phyloP scores from a whole-genome alignment of 2,329 filamentous ascomycete species.

The Penicillium sp. region DNA sequence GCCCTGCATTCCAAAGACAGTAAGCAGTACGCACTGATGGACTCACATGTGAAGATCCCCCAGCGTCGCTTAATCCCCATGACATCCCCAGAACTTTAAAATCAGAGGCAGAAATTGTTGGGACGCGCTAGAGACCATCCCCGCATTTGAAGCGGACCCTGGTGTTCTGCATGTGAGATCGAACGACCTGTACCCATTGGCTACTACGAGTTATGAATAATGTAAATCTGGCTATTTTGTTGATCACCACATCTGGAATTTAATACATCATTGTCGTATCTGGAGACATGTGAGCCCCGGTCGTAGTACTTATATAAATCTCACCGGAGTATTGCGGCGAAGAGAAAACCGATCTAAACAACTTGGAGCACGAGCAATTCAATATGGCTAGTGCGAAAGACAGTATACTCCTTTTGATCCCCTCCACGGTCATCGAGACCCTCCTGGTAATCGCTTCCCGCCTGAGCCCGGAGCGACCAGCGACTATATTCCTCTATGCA shows the following conservation, averaged over 20 bases:
- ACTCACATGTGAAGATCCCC: conserved; percentile 2
- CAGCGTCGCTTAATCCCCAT: background rate
- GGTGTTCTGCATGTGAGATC: conserved; percentile 8
- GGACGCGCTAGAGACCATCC: conserved; percentile 8
- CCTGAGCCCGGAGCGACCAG: conserved; percentile 7
- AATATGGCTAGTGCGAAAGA: conserved; percentile 10
- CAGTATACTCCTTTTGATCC: conserved; percentile 2
- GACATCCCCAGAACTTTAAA: background rate
- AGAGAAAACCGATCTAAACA: background rate
- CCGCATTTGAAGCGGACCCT: conserved; percentile 6
- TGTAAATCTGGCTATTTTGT: background rate
- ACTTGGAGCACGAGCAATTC: background rate
- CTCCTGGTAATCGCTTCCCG: conserved; percentile 1
- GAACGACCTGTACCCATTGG: background rate
- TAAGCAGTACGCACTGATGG: conserved; percentile 2
- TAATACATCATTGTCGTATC: background rate
- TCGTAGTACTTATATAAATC: background rate
- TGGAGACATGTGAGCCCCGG: background rate
- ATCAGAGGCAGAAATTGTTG: conserved; percentile 2
- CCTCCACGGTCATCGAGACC: conserved; percentile 7
- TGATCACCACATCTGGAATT: background rate
- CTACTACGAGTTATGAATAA: background rate
- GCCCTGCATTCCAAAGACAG: conserved; percentile 10
- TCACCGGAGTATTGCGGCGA: background rate
- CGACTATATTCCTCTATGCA: conserved; percentile 17